phyloP scores from a whole-genome alignment of 768 basidiomycete genomes.

The Rubroboletus pulcherrimus region DNA sequence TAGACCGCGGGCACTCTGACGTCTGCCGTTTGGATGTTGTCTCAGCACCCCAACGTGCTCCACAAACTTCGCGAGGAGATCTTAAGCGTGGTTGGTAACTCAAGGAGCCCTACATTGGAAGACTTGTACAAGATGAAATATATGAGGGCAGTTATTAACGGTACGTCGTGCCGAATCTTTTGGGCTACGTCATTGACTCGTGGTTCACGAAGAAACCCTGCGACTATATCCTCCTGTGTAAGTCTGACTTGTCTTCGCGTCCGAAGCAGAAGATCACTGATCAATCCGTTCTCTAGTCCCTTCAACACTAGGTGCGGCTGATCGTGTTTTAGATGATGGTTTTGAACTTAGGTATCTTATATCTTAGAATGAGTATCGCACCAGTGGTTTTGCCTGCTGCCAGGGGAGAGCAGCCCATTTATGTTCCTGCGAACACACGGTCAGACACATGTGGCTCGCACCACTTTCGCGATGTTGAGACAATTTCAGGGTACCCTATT shows the following conservation, averaged over 20 bases:
- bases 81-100: slow-evolving; percentile 23
- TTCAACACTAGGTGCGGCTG: slow-evolving; percentile 21
- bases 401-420: slow-evolving; percentile 27
- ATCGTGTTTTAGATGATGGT: neutral
- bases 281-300: slow-evolving; percentile 11
- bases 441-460: slow-evolving; percentile 1
- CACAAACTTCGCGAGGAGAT: slow-evolving; percentile 31
- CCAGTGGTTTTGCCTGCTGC: slow-evolving; percentile 22
- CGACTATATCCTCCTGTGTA: slow-evolving; percentile 32
- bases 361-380: slow-evolving; percentile 21
- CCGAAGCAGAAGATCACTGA: neutral
- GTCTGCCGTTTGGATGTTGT: slow-evolving; percentile 27
- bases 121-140: slow-evolving; percentile 39
- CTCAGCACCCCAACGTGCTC: slow-evolving; percentile 28
- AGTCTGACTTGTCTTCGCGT: neutral
- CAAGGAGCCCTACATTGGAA: slow-evolving; percentile 28
- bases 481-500: slow-evolving; percentile 38
- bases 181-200: neutral
- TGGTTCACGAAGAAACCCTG: slow-evolving; percentile 26
- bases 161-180: slow-evolving; percentile 8
- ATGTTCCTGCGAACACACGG: slow-evolving; percentile 32
- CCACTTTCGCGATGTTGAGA: neutral
- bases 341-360: slow-evolving; percentile 4
- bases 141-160: slow-evolving; percentile 37
- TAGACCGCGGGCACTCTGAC: slow-evolving; percentile 32